These are phyloP conservation scores for Trichosporon sp. DNA, from an alignment of 1,284 basidiomycete species.

Conservation along the genomic window DNA sequence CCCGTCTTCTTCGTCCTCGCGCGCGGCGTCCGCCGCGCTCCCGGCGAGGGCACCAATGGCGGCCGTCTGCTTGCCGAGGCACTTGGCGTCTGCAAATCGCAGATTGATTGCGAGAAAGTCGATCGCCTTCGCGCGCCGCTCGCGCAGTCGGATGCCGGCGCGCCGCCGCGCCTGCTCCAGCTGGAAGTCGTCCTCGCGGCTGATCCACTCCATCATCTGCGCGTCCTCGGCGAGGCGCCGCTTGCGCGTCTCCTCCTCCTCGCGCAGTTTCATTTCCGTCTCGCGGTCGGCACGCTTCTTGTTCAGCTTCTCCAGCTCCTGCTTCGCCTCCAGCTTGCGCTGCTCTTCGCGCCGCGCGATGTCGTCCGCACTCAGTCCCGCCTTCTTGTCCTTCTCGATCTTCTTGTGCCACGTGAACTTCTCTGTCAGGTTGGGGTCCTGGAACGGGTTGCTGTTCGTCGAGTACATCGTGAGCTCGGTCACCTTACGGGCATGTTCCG, in stretches of 20 bases:
- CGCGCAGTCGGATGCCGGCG: constrained; percentile 88
- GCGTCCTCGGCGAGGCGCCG: constrained; percentile 85
- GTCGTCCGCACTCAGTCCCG: constrained; percentile 75
- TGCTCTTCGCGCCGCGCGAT: constrained; percentile 73
- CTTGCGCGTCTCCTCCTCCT: constrained; percentile 87
- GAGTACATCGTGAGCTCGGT: constrained; percentile 84
- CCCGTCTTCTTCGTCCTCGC: constrained; percentile 64
- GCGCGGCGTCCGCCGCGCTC: constrained; percentile 32
- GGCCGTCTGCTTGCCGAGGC: constrained; percentile 48
- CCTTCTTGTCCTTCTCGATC: constrained; percentile 87
- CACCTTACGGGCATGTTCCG: constrained; percentile 79
- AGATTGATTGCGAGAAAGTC: constrained; percentile 92
- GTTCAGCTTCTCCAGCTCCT: constrained; percentile 89
- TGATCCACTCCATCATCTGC: constrained; percentile 96
- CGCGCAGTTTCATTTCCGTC: constrained; percentile 75
- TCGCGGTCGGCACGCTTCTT: constrained; percentile 86
- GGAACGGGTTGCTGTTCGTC: constrained; percentile 92
- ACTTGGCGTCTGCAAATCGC: constrained; percentile 64
- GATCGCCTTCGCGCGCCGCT: constrained; percentile 92
- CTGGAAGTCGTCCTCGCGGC: constrained; percentile 95
- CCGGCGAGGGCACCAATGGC: constrained; percentile 39
- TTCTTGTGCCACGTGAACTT: constrained; percentile 99
- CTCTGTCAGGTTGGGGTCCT: constrained; percentile 90
- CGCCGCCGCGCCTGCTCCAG: constrained; percentile 87
- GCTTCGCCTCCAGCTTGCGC: constrained; percentile 82